Evolutionary conservation across 306 rosid genomes (phyloP).

Genomic region (Rubus parviflorus): DNA sequence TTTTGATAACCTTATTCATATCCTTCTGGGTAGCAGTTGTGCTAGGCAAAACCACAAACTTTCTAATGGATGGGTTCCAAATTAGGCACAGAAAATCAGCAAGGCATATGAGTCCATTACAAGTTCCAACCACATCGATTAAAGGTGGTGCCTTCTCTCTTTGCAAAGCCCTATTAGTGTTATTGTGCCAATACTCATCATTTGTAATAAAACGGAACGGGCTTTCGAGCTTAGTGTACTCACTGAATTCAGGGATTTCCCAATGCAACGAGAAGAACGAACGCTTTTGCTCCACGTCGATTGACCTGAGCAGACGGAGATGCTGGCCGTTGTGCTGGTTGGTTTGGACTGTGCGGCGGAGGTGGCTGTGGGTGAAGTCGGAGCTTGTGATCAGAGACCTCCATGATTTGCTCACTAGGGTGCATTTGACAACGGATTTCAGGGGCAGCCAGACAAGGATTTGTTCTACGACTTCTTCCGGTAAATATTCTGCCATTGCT

Average conservation of each 20-base stretch:
- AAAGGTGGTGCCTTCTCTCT: neutral
- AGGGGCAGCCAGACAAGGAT: neutral
- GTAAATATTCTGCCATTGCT: neutral
- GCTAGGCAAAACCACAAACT: neutral
- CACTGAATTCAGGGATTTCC: neutral
- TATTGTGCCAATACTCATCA: neutral
- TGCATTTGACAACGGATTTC: neutral
- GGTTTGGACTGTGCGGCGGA: neutral
- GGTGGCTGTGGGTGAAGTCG: neutral
- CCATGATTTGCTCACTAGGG: neutral
- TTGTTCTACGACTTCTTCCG: neutral
- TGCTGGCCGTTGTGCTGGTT: neutral
- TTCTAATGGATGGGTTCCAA: neutral
- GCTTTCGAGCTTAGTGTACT: neutral
- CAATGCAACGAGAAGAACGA: neutral
- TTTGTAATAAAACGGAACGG: neutral
- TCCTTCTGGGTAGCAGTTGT: neutral
- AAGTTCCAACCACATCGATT: neutral
- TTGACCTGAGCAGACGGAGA: neutral
- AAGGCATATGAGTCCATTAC: neutral
- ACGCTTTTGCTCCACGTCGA: neutral
- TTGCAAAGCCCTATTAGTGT: too few species aligned
- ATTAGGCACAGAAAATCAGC: neutral
- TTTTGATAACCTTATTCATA: neutral
- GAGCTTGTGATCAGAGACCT: neutral